Percentiles rank a stretch among this genome's conserved stretches.
These are phyloP conservation scores for Fusarium neocosmosporiellum DNA, from an alignment of 2,329 filamentous ascomycete genomes.

Conservation along the genomic window DNA sequence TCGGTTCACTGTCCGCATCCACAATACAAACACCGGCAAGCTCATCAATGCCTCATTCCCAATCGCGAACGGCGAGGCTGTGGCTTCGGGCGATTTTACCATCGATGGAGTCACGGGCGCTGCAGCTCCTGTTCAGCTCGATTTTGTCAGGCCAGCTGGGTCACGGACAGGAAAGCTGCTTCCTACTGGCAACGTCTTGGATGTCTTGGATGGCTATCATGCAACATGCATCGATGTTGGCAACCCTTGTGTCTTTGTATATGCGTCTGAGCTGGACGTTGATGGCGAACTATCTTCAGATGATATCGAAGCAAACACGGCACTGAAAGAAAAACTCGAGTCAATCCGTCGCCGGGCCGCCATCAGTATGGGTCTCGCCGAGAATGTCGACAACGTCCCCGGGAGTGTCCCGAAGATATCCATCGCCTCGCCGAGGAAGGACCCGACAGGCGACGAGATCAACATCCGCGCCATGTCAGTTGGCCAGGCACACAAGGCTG, in stretches of 20 bases:
- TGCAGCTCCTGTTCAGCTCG: background rate
- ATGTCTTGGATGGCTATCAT: background rate
- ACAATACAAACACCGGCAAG: background rate
- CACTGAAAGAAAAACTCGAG: background rate
- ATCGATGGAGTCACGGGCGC: background rate
- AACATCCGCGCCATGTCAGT: background rate
- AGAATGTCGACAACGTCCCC: background rate
- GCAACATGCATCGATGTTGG: background rate
- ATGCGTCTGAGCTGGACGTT: background rate
- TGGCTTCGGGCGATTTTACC: background rate
- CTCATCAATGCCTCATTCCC: background rate
- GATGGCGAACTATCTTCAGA: background rate
- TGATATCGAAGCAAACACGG: background rate
- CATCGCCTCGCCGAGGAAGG: background rate
- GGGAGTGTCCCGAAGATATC: background rate
- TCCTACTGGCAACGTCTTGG: background rate
- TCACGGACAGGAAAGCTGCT: background rate
- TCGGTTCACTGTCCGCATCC: background rate
- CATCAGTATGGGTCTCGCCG: background rate
- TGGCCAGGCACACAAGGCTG: background rate
- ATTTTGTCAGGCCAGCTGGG: background rate
- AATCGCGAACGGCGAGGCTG: background rate
- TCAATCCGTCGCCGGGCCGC: background rate
- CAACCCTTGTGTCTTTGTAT: background rate
- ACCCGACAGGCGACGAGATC: background rate